A percentile compares a stretch with the other conserved stretches of the same genome.
These are phyloP conservation scores for Cudoniella acicularis DNA, from an alignment of 495 filamentous ascomycete species.

Conservation along the genomic window DNA sequence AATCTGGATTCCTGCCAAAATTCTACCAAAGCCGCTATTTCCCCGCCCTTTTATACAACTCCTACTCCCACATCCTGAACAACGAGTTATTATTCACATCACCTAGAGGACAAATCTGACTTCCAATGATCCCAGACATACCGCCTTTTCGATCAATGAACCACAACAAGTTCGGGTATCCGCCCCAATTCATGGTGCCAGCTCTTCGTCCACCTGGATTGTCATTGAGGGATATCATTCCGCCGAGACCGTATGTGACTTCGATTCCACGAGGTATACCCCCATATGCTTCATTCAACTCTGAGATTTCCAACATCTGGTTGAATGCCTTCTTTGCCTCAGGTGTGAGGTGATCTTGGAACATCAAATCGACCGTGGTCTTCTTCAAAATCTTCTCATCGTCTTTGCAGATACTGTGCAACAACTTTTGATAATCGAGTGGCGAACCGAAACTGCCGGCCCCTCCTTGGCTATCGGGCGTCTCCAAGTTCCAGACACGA, in stretches of 20 bases:
- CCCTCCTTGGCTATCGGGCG: slow-evolving; percentile 33
- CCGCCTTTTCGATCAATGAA: slow-evolving; percentile 18
- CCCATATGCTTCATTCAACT: background rate
- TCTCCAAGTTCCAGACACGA: slow-evolving; percentile 8
- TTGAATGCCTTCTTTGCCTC: background rate
- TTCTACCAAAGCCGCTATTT: slow-evolving; percentile 13
- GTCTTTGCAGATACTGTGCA: slow-evolving; percentile 37
- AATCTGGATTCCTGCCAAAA: background rate
- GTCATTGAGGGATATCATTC: slow-evolving; percentile 29
- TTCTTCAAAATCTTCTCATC: slow-evolving; percentile 41
- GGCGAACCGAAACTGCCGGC: slow-evolving; percentile 37
- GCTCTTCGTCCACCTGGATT: slow-evolving; percentile 24
- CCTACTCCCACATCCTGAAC: slow-evolving; percentile 7
- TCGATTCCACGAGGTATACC: slow-evolving; percentile 9
- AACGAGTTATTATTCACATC: slow-evolving; percentile 8
- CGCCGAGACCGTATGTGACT: slow-evolving; percentile 31
- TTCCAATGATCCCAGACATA: slow-evolving; percentile 12
- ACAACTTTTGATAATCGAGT: slow-evolving; percentile 40
- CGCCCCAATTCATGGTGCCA: slow-evolving; percentile 21
- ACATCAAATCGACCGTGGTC: slow-evolving; percentile 43
- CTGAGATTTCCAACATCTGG: background rate
- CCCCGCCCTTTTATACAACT: slow-evolving; percentile 20
- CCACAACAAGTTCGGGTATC: slow-evolving; percentile 18
- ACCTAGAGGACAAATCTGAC: slow-evolving; percentile 17
- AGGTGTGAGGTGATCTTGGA: slow-evolving; percentile 33